Evolutionary conservation across 257 asterid genomes (phyloP).

Genomic region (Apocynum venetum): DNA sequence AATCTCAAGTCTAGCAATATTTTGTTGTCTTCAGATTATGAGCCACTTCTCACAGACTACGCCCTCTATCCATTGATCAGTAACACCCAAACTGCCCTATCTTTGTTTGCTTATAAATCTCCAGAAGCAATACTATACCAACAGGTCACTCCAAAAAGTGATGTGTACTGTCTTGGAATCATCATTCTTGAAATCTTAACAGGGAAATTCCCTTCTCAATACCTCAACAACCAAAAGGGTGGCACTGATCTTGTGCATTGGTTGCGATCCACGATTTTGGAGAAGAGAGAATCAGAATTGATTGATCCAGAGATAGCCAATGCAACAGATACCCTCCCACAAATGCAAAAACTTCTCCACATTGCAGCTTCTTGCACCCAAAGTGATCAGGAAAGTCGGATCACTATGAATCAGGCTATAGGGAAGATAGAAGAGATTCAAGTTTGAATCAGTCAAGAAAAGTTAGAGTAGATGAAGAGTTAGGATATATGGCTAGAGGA

Average conservation of each 20-base stretch:
- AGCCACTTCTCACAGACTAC: slow-evolving; percentile 81
- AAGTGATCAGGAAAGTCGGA: slow-evolving; percentile 38
- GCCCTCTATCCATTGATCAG: slow-evolving; percentile 53
- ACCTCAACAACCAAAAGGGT: slow-evolving; percentile 66
- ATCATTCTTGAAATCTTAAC: slow-evolving; percentile 70
- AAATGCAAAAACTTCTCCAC: slow-evolving; percentile 54
- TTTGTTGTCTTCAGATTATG: slow-evolving; percentile 45
- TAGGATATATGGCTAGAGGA: slow-evolving; percentile 16
- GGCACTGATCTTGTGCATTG: slow-evolving; percentile 79
- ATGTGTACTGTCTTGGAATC: slow-evolving; percentile 76
- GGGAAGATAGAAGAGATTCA: slow-evolving; percentile 59
- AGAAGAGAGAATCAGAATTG: slow-evolving; percentile 43
- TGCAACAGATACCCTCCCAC: slow-evolving; percentile 21
- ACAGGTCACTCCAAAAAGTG: slow-evolving; percentile 64
- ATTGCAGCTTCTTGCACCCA: slow-evolving; percentile 66
- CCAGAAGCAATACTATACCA: slow-evolving; percentile 66
- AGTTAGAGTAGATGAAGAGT: slow-evolving; percentile 12
- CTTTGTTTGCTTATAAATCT: slow-evolving; percentile 48
- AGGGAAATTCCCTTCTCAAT: slow-evolving; percentile 82
- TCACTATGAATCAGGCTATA: slow-evolving; percentile 67
- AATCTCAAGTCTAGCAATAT: slow-evolving; percentile 91
- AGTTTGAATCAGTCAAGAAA: slow-evolving; percentile 25
- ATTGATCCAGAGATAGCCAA: slow-evolving; percentile 68
- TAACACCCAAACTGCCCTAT: slow-evolving; percentile 50
- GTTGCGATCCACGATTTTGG: slow-evolving; percentile 44